A percentile compares a stretch with the other conserved stretches of the same genome.
Evolutionary conservation across 2,329 filamentous ascomycete genomes (phyloP).

Genomic region (Biscogniauxia sp.): DNA sequence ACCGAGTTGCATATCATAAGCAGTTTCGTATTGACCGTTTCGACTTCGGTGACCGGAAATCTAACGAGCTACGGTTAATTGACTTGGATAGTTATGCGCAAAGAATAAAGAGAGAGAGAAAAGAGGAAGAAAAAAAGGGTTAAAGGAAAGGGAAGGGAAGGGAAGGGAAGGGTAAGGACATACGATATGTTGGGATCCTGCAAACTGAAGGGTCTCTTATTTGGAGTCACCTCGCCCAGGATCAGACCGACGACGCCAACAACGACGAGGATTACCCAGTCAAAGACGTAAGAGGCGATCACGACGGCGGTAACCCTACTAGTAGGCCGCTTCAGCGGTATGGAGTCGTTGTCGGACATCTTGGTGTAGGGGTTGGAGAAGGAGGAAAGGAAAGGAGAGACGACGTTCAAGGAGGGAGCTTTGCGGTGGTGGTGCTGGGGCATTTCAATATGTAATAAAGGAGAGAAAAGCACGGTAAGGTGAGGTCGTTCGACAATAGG

Average conservation of each 20-base stretch:
- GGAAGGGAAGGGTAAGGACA: slow-evolving; percentile 22
- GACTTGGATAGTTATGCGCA: background rate
- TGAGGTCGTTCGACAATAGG: background rate
- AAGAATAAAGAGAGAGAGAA: no score
- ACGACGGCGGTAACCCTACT: slow-evolving; percentile 38
- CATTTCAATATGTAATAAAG: slow-evolving; percentile 21
- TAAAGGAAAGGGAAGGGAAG: slow-evolving; percentile 1
- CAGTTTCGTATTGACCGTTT: slow-evolving; percentile 68
- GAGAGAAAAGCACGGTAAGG: slow-evolving; percentile 5
- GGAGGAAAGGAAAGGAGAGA: slow-evolving; percentile 21
- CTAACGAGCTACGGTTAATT: slow-evolving; percentile 34
- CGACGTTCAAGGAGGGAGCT: slow-evolving; percentile 18
- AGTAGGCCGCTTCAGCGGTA: slow-evolving; percentile 16
- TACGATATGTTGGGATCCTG: slow-evolving; percentile 74
- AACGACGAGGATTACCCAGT: slow-evolving; percentile 68
- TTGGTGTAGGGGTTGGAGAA: slow-evolving; percentile 29
- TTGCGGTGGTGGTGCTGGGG: slow-evolving; percentile 22
- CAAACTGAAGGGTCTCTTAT: slow-evolving; percentile 68
- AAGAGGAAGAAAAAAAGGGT: slow-evolving; percentile 4
- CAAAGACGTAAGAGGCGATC: slow-evolving; percentile 65
- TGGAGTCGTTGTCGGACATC: slow-evolving; percentile 27
- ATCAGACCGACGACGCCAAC: slow-evolving; percentile 58
- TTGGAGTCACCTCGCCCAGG: slow-evolving; percentile 60
- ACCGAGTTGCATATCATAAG: slow-evolving; percentile 63
- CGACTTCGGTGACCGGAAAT: slow-evolving; percentile 67